These are phyloP conservation scores for Lizonia empirigonia DNA, from an alignment of 2,329 filamentous ascomycete species.

Conservation along the genomic window DNA sequence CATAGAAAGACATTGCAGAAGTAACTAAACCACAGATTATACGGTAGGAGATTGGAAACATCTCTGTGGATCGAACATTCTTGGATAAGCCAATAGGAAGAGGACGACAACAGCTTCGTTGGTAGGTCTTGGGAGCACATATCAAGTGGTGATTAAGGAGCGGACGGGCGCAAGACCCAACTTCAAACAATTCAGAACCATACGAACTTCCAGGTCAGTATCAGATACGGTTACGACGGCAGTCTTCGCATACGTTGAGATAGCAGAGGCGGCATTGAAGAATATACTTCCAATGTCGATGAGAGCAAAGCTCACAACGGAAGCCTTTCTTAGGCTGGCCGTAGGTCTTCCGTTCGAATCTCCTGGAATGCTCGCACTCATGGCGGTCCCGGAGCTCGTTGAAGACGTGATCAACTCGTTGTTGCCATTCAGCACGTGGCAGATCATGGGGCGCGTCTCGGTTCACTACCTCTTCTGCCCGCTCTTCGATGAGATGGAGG, in stretches of 20 bases:
- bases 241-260: slow-evolving; percentile 25
- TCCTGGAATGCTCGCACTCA: slow-evolving; percentile 28
- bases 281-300: slow-evolving; percentile 23
- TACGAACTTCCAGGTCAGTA: too few relatives aligned
- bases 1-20: not conserved
- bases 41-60: too few relatives aligned
- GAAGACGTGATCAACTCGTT: slow-evolving; percentile 15
- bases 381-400: slow-evolving; percentile 19
- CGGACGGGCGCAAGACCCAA: too few relatives aligned
- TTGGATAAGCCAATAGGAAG: too few relatives aligned
- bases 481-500: too few relatives aligned
- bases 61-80: too few relatives aligned
- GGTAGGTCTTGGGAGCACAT: too few relatives aligned
- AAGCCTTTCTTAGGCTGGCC: too few relatives aligned
- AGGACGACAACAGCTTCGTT: too few relatives aligned
- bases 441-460: slow-evolving; percentile 14
- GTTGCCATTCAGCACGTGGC: slow-evolving; percentile 9
- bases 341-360: too few relatives aligned
- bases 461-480: slow-evolving; percentile 29
- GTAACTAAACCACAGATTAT: not conserved
- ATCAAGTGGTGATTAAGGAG: too few relatives aligned
- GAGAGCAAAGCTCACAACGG: slow-evolving; percentile 25
- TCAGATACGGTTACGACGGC: slow-evolving; percentile 18
- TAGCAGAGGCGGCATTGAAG: slow-evolving; percentile 24
- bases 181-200: too few relatives aligned